Percentiles rank a stretch among this genome's conserved stretches.
phyloP scores from a whole-genome alignment of 108 stramenopile species.

The Cylindrotheca closterium region DNA sequence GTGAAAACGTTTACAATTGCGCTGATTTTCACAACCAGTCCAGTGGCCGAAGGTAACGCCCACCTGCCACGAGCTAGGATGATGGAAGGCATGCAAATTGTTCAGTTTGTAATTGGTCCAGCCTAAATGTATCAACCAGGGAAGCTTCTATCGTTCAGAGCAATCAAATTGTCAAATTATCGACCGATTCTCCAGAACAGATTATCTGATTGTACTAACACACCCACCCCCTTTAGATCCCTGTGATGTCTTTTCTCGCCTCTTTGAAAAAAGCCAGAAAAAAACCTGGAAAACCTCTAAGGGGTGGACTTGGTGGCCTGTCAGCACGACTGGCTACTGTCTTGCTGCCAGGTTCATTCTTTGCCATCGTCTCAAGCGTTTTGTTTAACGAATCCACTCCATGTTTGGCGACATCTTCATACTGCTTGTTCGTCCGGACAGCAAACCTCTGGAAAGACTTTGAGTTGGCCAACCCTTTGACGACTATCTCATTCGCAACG shows the following conservation, averaged over 20 bases:
- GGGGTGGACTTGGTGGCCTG: conserved; percentile 59
- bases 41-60: no score
- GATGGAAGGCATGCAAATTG: no score
- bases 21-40: no score
- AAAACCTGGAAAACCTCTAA: conserved; percentile 75
- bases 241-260: conserved; percentile 65
- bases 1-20: no score
- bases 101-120: no score
- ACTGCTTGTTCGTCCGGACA: conserved; percentile 65
- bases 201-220: no score
- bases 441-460: conserved; percentile 82
- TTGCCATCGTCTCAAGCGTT: conserved; percentile 65
- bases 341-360: conserved; percentile 23
- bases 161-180: no score
- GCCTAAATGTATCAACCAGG: no score
- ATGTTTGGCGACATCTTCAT: conserved; percentile 65
- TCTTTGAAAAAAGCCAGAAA: conserved; percentile 74
- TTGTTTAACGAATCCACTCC: conserved; percentile 63
- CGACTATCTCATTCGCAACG: conserved; percentile 80
- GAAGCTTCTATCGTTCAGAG: no score
- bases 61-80: no score
- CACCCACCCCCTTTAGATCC: conserved; percentile 1
- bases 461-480: conserved; percentile 84
- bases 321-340: background rate
- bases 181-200: no score